Base-by-base conservation (phyloP, 2,329 filamentous ascomycete species). In the Fusarium devonianum region DNA sequence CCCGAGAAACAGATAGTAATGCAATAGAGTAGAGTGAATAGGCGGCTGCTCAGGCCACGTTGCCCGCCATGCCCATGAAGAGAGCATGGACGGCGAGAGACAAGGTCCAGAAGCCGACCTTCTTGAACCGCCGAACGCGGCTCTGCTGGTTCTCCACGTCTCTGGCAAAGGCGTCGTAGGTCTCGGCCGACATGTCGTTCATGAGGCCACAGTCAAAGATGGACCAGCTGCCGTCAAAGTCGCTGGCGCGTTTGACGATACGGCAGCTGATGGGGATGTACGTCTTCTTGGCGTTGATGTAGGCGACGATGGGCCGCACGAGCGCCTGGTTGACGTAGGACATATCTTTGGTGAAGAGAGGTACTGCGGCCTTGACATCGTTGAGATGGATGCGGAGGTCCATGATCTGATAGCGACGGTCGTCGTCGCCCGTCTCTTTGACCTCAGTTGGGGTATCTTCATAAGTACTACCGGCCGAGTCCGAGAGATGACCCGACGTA, bases 241-340 rank as follows among this genome's bases (percentile, higher is more conserved):
- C 94, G 50, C 82, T 82, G 13, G 86, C 82, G 6, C 86, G 85
- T 76, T 99, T 99, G 58, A 97, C 91, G 37, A 99, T 90, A 53
- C 93, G 88, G 74, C 94, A 97, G 63, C 88, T 89, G 64, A 99
- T 91, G 18, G 94, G 94, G 32, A 99, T 97, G 67, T 96, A 97
- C 0, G 93, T 96, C 67, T 87, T 88, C 70, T 92, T 90, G 30
- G 91, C 90, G 73, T 99, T 99, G 73, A 99, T 97, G 71, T 97
- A 99, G 6, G 94, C 94, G 29, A 99, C 92, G 53, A 99, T 99
- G 12, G 94, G 94, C 4, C 94, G 86, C 25, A 97, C 90, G 4
- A 97, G 85, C 2, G 94, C 92, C 70, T 96, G 95, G 73, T 97
- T 97, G 65, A 97, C 89, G 70, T 97, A 99, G 1, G 91, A 95